Conservation (phyloP, 2,329 filamentous ascomycete species). For the Xylariaceae sp. region DNA sequence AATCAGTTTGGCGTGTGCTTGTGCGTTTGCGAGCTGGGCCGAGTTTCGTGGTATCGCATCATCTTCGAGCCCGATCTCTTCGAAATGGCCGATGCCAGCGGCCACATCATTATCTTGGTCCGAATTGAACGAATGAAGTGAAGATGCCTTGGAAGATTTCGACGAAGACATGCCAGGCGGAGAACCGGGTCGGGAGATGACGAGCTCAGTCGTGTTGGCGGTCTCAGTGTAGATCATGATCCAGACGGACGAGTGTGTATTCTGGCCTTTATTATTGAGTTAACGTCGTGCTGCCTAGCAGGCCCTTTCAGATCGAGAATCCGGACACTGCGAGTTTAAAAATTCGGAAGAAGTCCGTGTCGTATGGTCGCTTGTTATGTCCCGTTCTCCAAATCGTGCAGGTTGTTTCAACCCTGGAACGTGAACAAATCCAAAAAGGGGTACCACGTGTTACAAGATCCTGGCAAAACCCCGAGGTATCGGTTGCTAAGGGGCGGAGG, state of each 20-base stretch:
- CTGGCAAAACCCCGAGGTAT: neutral
- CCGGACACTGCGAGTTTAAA: too few species aligned
- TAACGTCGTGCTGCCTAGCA: neutral
- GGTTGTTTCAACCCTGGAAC: neutral
- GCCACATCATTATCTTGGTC: constrained; percentile 65
- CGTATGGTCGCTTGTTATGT: neutral
- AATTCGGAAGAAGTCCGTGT: too few species aligned
- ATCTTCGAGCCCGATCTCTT: constrained; percentile 84
- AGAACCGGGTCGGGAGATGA: constrained; percentile 52
- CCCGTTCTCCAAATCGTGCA: neutral
- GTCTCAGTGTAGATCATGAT: constrained; percentile 37
- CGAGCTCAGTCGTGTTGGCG: constrained; percentile 33
- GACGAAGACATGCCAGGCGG: constrained; percentile 74
- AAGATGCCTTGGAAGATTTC: constrained; percentile 88
- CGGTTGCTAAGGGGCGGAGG: too few species aligned
- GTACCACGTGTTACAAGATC: neutral
- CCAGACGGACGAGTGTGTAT: too few species aligned
- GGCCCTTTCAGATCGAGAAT: neutral
- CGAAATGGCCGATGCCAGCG: constrained; percentile 76
- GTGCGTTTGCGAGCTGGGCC: constrained; percentile 30
- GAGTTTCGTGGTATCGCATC: constrained; percentile 42
- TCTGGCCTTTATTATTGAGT: constrained; percentile 10
- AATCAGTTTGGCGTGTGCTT: constrained; percentile 33
- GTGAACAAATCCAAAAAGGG: neutral
- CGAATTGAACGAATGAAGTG: constrained; percentile 72